Percentiles rank a stretch among this genome's conserved stretches.
Conservation (phyloP, 495 filamentous ascomycete genomes). For the Lasiosphaeria miniovina region DNA sequence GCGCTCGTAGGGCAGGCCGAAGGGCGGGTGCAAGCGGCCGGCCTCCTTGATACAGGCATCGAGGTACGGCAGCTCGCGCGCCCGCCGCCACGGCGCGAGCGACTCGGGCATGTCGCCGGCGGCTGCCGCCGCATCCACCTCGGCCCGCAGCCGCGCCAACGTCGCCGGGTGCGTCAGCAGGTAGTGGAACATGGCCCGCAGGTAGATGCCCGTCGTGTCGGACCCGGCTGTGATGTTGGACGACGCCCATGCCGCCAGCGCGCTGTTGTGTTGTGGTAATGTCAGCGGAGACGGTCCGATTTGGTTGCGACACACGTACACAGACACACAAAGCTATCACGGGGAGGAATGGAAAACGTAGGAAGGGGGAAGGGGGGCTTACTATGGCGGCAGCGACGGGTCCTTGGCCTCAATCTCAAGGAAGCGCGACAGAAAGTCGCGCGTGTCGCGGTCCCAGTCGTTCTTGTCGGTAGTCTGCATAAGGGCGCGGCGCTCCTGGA, state of each 20-base stretch:
- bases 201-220: slow-evolving; percentile 54
- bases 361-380: not conserved
- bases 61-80: slow-evolving; percentile 49
- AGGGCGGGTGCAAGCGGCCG: slow-evolving; percentile 56
- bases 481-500: not conserved
- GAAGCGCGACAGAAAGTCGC: slow-evolving; percentile 3
- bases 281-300: no score
- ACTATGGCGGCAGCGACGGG: not conserved
- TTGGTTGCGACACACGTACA: no score
- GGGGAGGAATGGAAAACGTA: not conserved
- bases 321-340: no score
- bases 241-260: slow-evolving; percentile 40
- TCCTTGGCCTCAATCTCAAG: slow-evolving; percentile 2
- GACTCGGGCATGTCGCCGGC: not conserved
- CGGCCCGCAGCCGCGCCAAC: slow-evolving; percentile 40
- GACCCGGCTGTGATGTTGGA: slow-evolving; percentile 55
- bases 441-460: not conserved
- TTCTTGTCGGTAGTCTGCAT: not conserved
- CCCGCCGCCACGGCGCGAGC: not conserved
- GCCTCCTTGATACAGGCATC: slow-evolving; percentile 63
- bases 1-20: slow-evolving; percentile 52
- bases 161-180: slow-evolving; percentile 40
- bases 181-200: slow-evolving; percentile 48
- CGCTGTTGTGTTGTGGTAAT: not conserved
- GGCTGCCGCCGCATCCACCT: slow-evolving; percentile 28